These are phyloP conservation scores for Arthrobotrys iridis DNA, from an alignment of 2,329 filamentous ascomycete genomes.

Conservation along the genomic window DNA sequence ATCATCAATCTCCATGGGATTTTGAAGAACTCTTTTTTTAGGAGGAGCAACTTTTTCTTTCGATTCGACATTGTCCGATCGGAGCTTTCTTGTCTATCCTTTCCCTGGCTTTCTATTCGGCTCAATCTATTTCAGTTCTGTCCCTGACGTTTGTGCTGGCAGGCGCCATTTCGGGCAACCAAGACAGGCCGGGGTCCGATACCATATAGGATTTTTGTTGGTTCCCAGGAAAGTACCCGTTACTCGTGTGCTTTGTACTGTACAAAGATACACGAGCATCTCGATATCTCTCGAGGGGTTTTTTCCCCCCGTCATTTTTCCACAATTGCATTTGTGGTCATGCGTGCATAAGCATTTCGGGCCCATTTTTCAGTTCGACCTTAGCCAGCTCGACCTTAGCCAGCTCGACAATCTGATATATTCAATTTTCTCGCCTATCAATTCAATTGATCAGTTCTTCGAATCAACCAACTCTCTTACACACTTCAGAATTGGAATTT, in stretches of 20 bases:
- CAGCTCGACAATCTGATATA: background rate
- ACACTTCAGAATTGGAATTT: constrained; percentile 15
- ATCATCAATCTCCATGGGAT: constrained; percentile 17
- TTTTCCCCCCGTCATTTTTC: constrained; percentile 20
- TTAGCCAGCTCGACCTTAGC: constrained; percentile 14
- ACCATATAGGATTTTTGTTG: constrained; percentile 40
- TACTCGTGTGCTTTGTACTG: constrained; percentile 36
- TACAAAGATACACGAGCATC: constrained; percentile 30
- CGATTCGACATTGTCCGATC: constrained; percentile 23
- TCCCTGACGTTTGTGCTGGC: constrained; percentile 44
- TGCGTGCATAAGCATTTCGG: constrained; percentile 38
- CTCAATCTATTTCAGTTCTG: constrained; percentile 41
- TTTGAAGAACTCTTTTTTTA: constrained; percentile 33
- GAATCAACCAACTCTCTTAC: background rate
- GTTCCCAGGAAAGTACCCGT: constrained; percentile 40
- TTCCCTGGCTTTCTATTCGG: constrained; percentile 11
- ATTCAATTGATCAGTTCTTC: background rate
- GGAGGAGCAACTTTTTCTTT: background rate
- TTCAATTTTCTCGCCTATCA: constrained; percentile 22
- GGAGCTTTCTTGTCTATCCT: constrained; percentile 30
- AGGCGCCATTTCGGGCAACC: constrained; percentile 12
- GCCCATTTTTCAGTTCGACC: constrained; percentile 31
- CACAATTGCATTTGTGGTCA: constrained; percentile 38
- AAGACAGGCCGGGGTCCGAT: constrained; percentile 26
- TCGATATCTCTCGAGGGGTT: constrained; percentile 1